phyloP scores from a whole-genome alignment of 345 rosid genomes.

The Brassica nigra region DNA sequence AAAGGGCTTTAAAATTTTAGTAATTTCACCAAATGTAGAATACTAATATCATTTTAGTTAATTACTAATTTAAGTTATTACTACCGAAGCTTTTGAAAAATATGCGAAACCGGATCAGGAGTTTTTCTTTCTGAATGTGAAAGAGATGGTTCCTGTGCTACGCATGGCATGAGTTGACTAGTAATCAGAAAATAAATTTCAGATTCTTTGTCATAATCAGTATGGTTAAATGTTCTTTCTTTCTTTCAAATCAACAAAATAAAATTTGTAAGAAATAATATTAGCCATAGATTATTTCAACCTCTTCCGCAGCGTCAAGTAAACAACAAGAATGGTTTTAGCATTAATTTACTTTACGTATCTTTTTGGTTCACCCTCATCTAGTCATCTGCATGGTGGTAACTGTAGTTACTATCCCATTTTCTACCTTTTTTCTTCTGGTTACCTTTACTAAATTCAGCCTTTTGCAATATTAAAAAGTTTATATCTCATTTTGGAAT shows the following conservation, averaged over 20 bases:
- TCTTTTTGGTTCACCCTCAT: conserved; percentile 30
- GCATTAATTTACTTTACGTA: conserved; percentile 22
- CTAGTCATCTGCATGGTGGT: conserved; percentile 3
- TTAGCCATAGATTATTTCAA: conserved; percentile 18
- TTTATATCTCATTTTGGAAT: neutral
- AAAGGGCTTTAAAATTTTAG: no score
- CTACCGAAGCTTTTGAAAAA: no score
- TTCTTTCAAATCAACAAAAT: neutral
- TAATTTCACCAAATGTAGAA: no score
- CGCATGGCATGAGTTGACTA: conserved; percentile 23
- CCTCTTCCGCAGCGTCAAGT: conserved; percentile 32
- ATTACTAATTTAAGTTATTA: no score
- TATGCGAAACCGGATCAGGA: neutral
- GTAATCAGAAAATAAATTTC: conserved; percentile 20
- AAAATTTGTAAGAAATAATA: neutral
- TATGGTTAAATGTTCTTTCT: conserved; percentile 11
- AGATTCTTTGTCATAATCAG: conserved; percentile 24
- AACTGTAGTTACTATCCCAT: neutral
- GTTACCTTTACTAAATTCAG: neutral
- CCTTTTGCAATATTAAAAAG: neutral
- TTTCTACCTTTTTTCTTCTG: neutral
- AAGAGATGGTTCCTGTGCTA: conserved; percentile 21
- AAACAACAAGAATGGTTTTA: conserved; percentile 25
- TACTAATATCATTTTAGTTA: no score
- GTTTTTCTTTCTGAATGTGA: neutral